Conservation (phyloP, 257 asterid genomes). For the Anisodus acutangulus region DNA sequence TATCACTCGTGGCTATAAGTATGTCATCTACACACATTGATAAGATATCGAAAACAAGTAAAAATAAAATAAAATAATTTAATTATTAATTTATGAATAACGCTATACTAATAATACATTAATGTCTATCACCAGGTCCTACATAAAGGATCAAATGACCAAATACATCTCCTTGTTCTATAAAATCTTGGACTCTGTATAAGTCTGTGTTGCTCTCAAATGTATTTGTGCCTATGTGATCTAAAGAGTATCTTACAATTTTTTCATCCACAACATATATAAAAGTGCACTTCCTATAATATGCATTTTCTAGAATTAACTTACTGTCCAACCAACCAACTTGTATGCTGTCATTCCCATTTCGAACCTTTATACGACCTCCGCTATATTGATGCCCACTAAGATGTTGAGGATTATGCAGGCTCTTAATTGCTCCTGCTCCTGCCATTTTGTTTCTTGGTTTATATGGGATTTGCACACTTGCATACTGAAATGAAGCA, state of each 20-base stretch:
- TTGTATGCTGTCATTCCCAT: neutral
- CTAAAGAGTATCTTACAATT: neutral
- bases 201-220: neutral
- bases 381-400: neutral
- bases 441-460: neutral
- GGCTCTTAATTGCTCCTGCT: neutral
- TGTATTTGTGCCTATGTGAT: no score
- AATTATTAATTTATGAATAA: no score
- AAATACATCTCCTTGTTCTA: neutral
- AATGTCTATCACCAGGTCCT: neutral
- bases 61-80: no score
- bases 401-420: slow-evolving; percentile 10
- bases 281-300: neutral
- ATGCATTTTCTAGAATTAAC: neutral
- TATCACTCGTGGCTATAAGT: no score
- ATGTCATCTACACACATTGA: no score
- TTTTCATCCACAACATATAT: no score
- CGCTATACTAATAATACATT: no score
- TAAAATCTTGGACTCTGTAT: neutral
- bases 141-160: neutral
- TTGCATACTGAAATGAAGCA: neutral
- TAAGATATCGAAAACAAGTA: no score
- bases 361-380: neutral
- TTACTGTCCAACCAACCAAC: neutral
- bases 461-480: neutral